phyloP scores from a whole-genome alignment of 495 filamentous ascomycete genomes.

The Penicillium bovifimosum region DNA sequence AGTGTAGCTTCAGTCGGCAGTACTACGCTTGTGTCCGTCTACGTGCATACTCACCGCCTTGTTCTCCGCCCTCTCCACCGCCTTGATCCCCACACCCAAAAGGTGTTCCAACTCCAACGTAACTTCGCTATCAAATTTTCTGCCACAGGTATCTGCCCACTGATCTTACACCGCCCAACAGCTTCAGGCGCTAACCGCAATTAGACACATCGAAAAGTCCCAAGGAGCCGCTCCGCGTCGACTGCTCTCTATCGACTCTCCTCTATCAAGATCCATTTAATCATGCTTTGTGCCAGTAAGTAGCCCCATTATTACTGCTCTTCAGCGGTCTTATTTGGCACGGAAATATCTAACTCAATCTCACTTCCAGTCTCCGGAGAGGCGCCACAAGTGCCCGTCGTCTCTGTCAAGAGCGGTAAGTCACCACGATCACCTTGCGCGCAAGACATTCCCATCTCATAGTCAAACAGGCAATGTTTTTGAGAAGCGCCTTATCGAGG shows the following conservation, averaged over 20 bases:
- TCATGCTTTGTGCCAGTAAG: constrained; percentile 74
- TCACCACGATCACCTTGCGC: constrained; percentile 15
- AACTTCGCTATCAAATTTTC: background rate
- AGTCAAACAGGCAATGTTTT: constrained; percentile 67
- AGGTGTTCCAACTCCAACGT: too few species aligned
- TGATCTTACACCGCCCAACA: constrained; percentile 12
- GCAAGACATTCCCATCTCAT: constrained; percentile 22
- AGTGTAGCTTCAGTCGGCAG: background rate
- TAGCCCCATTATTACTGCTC: constrained; percentile 2
- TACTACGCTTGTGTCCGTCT: background rate
- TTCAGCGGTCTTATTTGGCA: background rate
- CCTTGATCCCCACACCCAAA: background rate
- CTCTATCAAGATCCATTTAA: constrained; percentile 26
- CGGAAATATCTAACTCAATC: constrained; percentile 19
- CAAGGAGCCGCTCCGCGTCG: constrained; percentile 35
- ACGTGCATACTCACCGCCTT: background rate
- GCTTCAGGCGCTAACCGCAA: constrained; percentile 33
- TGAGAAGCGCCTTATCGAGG: constrained; percentile 91
- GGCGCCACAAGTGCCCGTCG: constrained; percentile 89
- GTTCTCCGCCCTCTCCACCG: background rate
- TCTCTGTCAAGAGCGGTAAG: constrained; percentile 88
- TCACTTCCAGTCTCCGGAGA: constrained; percentile 79
- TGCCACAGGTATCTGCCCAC: background rate
- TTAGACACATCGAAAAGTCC: constrained; percentile 40
- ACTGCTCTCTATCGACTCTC: constrained; percentile 22